Conservation (phyloP, 257 asterid species). For the Solanum phureja region DNA sequence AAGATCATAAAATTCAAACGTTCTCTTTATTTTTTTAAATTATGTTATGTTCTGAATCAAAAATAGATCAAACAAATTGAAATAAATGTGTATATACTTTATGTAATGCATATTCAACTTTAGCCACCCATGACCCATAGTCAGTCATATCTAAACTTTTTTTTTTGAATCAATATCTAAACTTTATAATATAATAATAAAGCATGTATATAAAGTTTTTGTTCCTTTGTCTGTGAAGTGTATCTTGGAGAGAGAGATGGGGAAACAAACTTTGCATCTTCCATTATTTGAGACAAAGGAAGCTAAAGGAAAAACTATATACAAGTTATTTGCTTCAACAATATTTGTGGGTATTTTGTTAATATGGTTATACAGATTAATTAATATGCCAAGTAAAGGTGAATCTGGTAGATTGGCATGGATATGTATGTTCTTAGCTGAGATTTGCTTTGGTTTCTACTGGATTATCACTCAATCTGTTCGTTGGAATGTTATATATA, state of each 20-base stretch:
- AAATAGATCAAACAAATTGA: too few relatives aligned
- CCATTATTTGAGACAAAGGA: slow-evolving; percentile 46
- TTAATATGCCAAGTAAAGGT: slow-evolving; percentile 24
- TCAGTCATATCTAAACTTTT: neutral
- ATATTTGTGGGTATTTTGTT: slow-evolving; percentile 16
- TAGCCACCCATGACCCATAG: neutral
- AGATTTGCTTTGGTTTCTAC: slow-evolving; percentile 37
- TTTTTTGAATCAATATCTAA: neutral
- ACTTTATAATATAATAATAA: neutral
- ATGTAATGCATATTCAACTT: neutral
- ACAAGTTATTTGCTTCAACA: slow-evolving; percentile 19
- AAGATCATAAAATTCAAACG: too few relatives aligned
- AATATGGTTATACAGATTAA: slow-evolving; percentile 36
- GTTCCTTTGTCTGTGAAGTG: neutral
- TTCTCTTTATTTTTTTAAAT: neutral
- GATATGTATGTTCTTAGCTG: slow-evolving; percentile 44
- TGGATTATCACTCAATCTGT: slow-evolving; percentile 63
- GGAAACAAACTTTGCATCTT: neutral
- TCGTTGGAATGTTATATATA: slow-evolving; percentile 44
- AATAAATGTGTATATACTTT: accelerated
- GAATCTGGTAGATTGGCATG: slow-evolving; percentile 38
- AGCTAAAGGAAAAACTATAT: slow-evolving; percentile 20
- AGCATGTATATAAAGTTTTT: neutral
- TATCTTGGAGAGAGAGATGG: neutral
- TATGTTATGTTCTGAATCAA: accelerated